phyloP scores from a whole-genome alignment of 2,329 filamentous ascomycete genomes.

The Colletotrichum spaethianum region DNA sequence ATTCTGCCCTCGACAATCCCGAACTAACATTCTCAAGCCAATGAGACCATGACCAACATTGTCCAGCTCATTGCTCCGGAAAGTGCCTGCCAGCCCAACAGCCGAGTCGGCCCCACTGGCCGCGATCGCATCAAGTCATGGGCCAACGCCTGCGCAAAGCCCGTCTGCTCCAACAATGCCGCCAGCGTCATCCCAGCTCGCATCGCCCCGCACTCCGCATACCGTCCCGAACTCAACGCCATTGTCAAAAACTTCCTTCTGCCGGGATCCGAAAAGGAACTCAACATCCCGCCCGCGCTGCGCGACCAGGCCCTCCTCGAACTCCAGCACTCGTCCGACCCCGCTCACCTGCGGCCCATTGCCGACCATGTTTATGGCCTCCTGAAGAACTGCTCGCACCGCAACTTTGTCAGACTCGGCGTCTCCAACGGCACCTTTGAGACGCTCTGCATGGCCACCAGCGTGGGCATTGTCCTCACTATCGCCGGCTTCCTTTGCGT shows the following conservation, averaged over 20 bases:
- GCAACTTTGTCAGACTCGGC: conserved; percentile 67
- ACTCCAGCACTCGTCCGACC: conserved; percentile 54
- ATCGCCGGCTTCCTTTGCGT: conserved; percentile 56
- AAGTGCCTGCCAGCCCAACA: conserved; percentile 46
- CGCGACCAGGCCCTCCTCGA: conserved; percentile 55
- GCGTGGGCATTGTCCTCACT: conserved; percentile 58
- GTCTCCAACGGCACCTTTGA: conserved; percentile 67
- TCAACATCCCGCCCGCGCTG: conserved; percentile 61
- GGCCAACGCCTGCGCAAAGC: conserved; percentile 38
- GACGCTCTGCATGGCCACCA: conserved; percentile 62
- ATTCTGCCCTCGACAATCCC: neutral
- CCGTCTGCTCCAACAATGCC: conserved; percentile 29
- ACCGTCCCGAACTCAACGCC: conserved; percentile 54
- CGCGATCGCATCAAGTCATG: conserved; percentile 45
- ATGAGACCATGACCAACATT: conserved; percentile 52
- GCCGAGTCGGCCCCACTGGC: conserved; percentile 35
- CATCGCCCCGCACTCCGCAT: conserved; percentile 36
- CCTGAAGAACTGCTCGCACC: conserved; percentile 63
- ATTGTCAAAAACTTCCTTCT: conserved; percentile 58
- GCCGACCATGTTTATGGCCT: conserved; percentile 63
- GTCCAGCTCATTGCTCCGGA: conserved; percentile 51
- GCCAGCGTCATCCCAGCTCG: conserved; percentile 34
- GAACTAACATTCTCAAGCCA: conserved; percentile 42
- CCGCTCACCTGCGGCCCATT: conserved; percentile 56
- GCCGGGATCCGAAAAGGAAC: conserved; percentile 59